Evolutionary conservation across 768 basidiomycete genomes (phyloP).

Genomic region (Macrolepiota fuliginosa): DNA sequence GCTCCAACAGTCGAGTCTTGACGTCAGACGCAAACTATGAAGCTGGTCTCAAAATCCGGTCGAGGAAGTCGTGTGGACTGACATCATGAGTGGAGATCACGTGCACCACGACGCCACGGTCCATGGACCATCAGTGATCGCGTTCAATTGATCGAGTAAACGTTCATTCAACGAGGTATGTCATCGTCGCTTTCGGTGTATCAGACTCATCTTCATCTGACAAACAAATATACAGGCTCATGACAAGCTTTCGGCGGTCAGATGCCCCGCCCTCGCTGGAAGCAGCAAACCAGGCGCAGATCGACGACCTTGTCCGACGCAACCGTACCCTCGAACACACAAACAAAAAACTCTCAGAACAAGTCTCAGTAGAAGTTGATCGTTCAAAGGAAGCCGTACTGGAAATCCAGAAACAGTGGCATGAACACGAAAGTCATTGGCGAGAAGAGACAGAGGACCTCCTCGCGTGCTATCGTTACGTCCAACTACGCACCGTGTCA

Average conservation of each 20-base stretch:
- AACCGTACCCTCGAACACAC: conserved; percentile 64
- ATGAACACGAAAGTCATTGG: conserved; percentile 49
- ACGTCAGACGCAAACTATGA: too few relatives aligned
- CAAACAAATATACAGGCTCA: neutral
- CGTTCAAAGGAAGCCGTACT: conserved; percentile 40
- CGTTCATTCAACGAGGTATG: neutral
- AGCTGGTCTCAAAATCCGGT: too few relatives aligned
- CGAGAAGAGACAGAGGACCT: conserved; percentile 60
- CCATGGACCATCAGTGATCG: neutral
- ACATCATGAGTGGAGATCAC: neutral
- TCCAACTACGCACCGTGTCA: conserved; percentile 54
- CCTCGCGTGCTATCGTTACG: conserved; percentile 60
- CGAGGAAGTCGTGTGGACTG: too few relatives aligned
- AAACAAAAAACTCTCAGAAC: conserved; percentile 51
- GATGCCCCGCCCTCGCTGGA: conserved; percentile 44
- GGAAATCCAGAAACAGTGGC: conserved; percentile 47
- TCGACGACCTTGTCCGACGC: conserved; percentile 70
- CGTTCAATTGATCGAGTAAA: neutral
- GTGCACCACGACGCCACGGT: neutral
- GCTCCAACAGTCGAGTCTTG: too few relatives aligned
- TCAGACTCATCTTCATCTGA: neutral
- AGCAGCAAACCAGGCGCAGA: conserved; percentile 62
- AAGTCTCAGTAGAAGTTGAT: conserved; percentile 40
- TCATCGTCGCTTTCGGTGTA: neutral
- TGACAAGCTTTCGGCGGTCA: conserved; percentile 11